Percentiles rank a stretch among this genome's conserved stretches.
These are phyloP conservation scores for Lactarius pseudohatsudake DNA, from an alignment of 768 basidiomycete species.

Conservation along the genomic window DNA sequence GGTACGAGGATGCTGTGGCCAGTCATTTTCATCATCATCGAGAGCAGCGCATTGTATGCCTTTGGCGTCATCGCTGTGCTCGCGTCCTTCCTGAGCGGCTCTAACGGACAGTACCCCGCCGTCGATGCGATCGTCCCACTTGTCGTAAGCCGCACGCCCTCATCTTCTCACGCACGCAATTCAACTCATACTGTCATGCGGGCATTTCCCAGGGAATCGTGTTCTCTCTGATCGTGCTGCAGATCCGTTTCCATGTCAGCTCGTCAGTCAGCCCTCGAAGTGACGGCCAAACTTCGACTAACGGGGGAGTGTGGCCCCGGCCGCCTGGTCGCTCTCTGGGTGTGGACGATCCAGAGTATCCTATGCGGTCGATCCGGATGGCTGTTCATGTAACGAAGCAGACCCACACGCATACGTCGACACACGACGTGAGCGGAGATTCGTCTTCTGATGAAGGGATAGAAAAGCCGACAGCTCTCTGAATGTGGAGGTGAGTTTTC, in stretches of 20 bases:
- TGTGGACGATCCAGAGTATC: background rate
- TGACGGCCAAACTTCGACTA: background rate
- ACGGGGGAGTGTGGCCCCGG: background rate
- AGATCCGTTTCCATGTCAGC: slow-evolving; percentile 5
- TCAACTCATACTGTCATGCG: background rate
- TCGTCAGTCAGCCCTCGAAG: background rate
- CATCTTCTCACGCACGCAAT: background rate
- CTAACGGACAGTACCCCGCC: background rate
- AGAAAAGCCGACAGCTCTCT: background rate
- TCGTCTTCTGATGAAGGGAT: background rate
- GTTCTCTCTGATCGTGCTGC: slow-evolving; percentile 9
- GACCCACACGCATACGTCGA: background rate
- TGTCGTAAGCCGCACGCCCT: slow-evolving; percentile 26
- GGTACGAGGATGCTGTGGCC: background rate
- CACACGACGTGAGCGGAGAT: background rate
- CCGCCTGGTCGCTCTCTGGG: background rate
- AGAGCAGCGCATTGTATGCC: slow-evolving; percentile 10
- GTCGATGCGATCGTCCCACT: slow-evolving; percentile 4
- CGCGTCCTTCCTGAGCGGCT: background rate
- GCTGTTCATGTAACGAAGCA: background rate
- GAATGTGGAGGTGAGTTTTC: background rate
- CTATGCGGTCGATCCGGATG: slow-evolving; percentile 5
- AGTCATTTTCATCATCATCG: slow-evolving; percentile 2
- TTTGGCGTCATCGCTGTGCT: slow-evolving; percentile 1
- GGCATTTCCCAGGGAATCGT: background rate